Evolutionary conservation across 805 yeast genomes (phyloP), one percentile per base, ranked within the genome.

Genomic region (Wickerhamiella lipophila): DNA sequence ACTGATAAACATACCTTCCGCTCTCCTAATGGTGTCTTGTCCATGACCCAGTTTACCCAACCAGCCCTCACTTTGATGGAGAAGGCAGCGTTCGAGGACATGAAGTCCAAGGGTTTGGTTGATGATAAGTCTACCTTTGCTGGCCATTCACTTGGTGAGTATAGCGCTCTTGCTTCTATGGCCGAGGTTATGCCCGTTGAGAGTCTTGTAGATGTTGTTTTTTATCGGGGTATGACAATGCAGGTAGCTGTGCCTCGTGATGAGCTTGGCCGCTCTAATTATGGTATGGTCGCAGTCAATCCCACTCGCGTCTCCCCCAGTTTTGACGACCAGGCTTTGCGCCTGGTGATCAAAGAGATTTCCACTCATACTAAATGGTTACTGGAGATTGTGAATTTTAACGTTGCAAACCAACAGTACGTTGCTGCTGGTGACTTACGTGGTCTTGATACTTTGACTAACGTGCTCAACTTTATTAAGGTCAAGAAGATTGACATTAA

Each of bases 171-270:
- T 63, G 86, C 97, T 15, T 87, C 98, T 23, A 74, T 92, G 61
- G 98, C 96, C 49, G 95, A 92, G 65, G 96, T 94, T 52, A 89
- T 92, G 97, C 95, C 97, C 44, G 87, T 92, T 60, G 98, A 92
- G 72, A 83, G 94, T 5, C 75, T 89, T 58, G 96, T 89, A 54
- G 97, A 89, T 67, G 94, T 89, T 67, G 97, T 89, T 49, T 92
- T 92, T 77, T 94, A 92, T 77, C 82, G 99, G 75, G 99, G 99
- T 77, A 92, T 92, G 97, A 94, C 99, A 45, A 92, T 92, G 99
- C 98, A 92, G 74, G 98, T 92, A 56, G 98, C 98, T 43, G 99
- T 92, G 57, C 97, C 97, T 65, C 83, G 99, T 73, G 99, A 92
- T 69, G 77, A 79, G 49, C 65, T 69, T 46, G 99, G 99, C 45